These are phyloP conservation scores for Pseudocercospora eumusae DNA, from an alignment of 2,329 filamentous ascomycete species.

Conservation along the genomic window DNA sequence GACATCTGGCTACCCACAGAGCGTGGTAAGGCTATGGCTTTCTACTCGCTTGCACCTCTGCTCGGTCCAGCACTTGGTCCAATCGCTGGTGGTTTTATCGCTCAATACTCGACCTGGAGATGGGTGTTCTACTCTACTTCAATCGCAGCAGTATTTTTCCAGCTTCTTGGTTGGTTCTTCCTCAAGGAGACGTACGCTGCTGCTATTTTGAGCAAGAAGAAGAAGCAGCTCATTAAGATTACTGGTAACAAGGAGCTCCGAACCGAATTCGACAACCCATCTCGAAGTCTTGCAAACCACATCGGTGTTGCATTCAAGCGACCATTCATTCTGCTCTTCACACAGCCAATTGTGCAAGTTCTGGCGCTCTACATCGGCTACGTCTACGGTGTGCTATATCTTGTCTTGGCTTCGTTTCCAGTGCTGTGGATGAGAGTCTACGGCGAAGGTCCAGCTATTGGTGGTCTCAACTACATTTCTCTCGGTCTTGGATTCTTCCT, in stretches of 20 bases:
- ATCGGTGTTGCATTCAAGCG: slow-evolving; percentile 39
- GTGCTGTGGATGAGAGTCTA: slow-evolving; percentile 37
- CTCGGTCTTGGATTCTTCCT: slow-evolving; percentile 63
- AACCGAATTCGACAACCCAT: slow-evolving; percentile 49
- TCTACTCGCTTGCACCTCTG: slow-evolving; percentile 65
- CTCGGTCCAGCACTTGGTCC: slow-evolving; percentile 67
- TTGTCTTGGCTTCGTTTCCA: slow-evolving; percentile 42
- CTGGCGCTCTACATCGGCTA: slow-evolving; percentile 44
- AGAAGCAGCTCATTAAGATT: slow-evolving; percentile 57
- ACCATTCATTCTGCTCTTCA: slow-evolving; percentile 41
- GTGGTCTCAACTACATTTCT: slow-evolving; percentile 49
- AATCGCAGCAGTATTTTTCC: slow-evolving; percentile 63
- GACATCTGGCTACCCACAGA: slow-evolving; percentile 64
- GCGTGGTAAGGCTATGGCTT: slow-evolving; percentile 62
- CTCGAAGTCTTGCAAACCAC: slow-evolving; percentile 38
- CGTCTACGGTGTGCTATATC: slow-evolving; percentile 44
- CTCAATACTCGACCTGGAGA: slow-evolving; percentile 65
- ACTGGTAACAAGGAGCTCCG: slow-evolving; percentile 63
- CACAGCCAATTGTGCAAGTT: slow-evolving; percentile 43
- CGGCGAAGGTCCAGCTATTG: slow-evolving; percentile 34
- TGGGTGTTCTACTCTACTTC: slow-evolving; percentile 72
- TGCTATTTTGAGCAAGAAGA: slow-evolving; percentile 61
- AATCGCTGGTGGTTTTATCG: slow-evolving; percentile 66
- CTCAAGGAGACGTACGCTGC: slow-evolving; percentile 67
- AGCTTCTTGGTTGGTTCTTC: slow-evolving; percentile 62